phyloP scores from a whole-genome alignment of 257 asterid genomes.

The Solanum gracilifrons region DNA sequence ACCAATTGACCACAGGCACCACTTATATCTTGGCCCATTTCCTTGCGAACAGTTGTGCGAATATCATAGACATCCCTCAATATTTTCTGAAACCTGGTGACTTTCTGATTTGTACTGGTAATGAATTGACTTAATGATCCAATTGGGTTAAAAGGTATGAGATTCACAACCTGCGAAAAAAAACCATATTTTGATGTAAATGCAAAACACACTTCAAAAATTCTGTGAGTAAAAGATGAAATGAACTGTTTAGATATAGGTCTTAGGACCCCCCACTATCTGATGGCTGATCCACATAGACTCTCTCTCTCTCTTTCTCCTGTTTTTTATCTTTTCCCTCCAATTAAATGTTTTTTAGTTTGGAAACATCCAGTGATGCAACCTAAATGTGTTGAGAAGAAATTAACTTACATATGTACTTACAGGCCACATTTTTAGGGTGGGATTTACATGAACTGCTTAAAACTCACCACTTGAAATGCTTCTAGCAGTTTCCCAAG shows the following conservation, averaged over 20 bases:
- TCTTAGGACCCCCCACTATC: neutral
- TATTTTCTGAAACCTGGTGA: constrained; percentile 56
- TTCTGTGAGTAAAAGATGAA: neutral
- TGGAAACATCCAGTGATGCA: neutral
- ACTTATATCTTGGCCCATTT: constrained; percentile 98
- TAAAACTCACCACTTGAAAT: constrained; percentile 56
- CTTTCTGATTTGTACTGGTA: constrained; percentile 56
- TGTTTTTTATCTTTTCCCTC: neutral
- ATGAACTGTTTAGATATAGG: neutral
- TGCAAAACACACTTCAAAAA: neutral
- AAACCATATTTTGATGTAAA: neutral
- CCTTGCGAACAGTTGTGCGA: constrained; percentile 82
- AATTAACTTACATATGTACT: neutral
- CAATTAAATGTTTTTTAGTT: neutral
- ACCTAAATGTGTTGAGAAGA: neutral
- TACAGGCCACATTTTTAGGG: neutral
- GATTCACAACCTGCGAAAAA: constrained; percentile 67
- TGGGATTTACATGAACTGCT: neutral
- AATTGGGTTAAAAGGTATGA: constrained; percentile 95
- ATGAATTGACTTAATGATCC: constrained; percentile 58
- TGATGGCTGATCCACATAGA: neutral
- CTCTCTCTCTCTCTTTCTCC: neutral
- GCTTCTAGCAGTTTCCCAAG: constrained; percentile 74
- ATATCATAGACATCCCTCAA: constrained; percentile 71
- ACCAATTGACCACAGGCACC: constrained; percentile 99